phyloP scores from a whole-genome alignment of 78 protist genomes.

The Goniomonas avonlea region DNA sequence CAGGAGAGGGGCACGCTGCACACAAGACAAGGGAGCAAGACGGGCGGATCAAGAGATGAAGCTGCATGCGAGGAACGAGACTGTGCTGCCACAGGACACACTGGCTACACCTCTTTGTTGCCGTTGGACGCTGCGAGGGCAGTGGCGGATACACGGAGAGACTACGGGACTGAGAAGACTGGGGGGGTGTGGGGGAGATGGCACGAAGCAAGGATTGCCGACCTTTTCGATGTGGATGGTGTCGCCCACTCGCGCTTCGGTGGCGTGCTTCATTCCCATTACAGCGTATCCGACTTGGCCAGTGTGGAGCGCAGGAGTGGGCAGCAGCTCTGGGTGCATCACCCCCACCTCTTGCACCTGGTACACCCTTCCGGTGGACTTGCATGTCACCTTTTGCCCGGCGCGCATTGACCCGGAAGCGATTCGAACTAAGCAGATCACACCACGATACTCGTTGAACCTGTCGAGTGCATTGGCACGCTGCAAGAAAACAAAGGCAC shows the following conservation, averaged over 20 bases:
- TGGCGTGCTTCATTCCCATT: conserved; percentile 43
- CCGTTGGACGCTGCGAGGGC: background rate
- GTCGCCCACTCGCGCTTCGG: conserved; percentile 82
- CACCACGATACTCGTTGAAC: conserved; percentile 56
- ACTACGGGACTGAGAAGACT: too few species aligned
- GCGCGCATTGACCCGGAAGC: background rate
- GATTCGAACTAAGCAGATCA: conserved; percentile 49
- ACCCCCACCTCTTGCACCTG: conserved; percentile 70
- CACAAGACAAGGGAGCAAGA: too few species aligned
- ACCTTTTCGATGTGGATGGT: conserved; percentile 31
- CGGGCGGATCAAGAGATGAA: too few species aligned
- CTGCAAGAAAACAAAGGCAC: background rate
- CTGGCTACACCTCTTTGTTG: background rate
- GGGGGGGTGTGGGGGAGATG: too few species aligned
- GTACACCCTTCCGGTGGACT: conserved; percentile 30
- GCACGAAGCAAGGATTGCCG: too few species aligned
- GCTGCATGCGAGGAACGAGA: too few species aligned
- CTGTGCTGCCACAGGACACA: too few species aligned
- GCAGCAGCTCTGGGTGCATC: conserved; percentile 55
- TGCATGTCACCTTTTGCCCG: background rate
- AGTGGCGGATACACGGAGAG: too few species aligned
- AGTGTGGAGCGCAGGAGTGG: conserved; percentile 40
- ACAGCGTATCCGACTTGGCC: conserved; percentile 73
- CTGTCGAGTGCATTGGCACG: too few species aligned
- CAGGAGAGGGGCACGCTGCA: too few species aligned